Evolutionary conservation across 2,329 filamentous ascomycete genomes (phyloP).

Genomic region (Penicillium aurantiogriseum): DNA sequence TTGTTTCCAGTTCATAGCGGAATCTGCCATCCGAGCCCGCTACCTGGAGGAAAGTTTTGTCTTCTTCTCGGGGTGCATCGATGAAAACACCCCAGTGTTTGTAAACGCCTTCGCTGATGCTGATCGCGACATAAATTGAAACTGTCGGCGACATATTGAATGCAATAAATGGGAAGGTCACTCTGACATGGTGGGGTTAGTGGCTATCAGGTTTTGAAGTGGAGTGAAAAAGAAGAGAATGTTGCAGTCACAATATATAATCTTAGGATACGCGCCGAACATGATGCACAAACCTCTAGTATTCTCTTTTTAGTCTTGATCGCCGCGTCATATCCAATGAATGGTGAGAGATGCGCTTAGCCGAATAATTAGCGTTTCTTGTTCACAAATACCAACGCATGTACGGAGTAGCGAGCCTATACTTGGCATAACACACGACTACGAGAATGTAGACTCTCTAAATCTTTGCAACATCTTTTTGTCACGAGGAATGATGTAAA

Average conservation of each 20-base stretch:
- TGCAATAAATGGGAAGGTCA: background rate
- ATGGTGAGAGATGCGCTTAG: background rate
- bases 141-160: background rate
- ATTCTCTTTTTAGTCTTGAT: background rate
- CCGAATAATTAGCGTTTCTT: background rate
- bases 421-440: background rate
- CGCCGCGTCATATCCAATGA: background rate
- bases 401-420: background rate
- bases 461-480: background rate
- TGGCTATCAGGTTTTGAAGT: background rate
- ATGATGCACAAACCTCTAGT: background rate
- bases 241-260: background rate
- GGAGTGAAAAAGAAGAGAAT: background rate
- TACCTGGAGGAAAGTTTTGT: background rate
- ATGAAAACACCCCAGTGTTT: constrained; percentile 3
- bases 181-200: background rate
- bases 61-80: background rate
- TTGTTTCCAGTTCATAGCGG: background rate
- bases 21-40: background rate
- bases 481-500: background rate
- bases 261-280: background rate
- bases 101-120: background rate
- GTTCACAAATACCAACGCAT: background rate
- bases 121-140: background rate
- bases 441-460: background rate